A percentile compares a stretch with the other conserved stretches of the same genome.
These are phyloP conservation scores for Neopestalotiopsis clavispora DNA, from an alignment of 2,329 filamentous ascomycete genomes.

Conservation along the genomic window DNA sequence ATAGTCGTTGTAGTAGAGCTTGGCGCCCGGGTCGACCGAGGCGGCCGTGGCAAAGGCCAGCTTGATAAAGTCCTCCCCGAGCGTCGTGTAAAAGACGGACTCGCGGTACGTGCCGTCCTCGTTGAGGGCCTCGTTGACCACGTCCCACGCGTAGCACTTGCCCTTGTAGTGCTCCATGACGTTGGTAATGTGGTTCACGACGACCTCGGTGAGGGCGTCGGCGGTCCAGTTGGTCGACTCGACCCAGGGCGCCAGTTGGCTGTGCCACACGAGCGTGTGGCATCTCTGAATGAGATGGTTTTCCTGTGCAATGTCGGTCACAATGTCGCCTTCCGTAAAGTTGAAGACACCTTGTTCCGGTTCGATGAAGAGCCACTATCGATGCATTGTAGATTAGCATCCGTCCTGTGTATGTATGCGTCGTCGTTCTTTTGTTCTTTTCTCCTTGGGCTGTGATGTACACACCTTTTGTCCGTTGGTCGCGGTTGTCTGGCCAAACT, in stretches of 20 bases:
- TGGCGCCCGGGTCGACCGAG: slow-evolving; percentile 51
- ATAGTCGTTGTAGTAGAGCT: slow-evolving; percentile 67
- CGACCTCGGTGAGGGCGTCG: slow-evolving; percentile 50
- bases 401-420: too few species aligned
- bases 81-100: slow-evolving; percentile 53
- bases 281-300: slow-evolving; percentile 58
- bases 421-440: not conserved
- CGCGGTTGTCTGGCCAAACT: slow-evolving; percentile 67
- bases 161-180: slow-evolving; percentile 52
- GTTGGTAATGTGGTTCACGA: slow-evolving; percentile 58
- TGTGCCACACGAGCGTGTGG: slow-evolving; percentile 56
- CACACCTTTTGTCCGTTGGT: slow-evolving; percentile 59
- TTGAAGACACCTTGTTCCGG: slow-evolving; percentile 63
- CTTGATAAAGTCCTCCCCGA: slow-evolving; percentile 57
- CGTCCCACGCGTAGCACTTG: slow-evolving; percentile 60
- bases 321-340: slow-evolving; percentile 61
- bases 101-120: slow-evolving; percentile 56
- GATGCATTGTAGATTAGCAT: slow-evolving; percentile 14
- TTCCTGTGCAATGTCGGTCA: slow-evolving; percentile 46
- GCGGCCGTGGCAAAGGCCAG: slow-evolving; percentile 56
- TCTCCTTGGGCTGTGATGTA: not conserved
- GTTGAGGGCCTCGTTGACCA: slow-evolving; percentile 62
- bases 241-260: slow-evolving; percentile 57
- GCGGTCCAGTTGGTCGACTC: slow-evolving; percentile 53
- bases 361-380: slow-evolving; percentile 62